Conservation (phyloP, 2,329 filamentous ascomycete genomes). For the Aspergillus latus region DNA sequence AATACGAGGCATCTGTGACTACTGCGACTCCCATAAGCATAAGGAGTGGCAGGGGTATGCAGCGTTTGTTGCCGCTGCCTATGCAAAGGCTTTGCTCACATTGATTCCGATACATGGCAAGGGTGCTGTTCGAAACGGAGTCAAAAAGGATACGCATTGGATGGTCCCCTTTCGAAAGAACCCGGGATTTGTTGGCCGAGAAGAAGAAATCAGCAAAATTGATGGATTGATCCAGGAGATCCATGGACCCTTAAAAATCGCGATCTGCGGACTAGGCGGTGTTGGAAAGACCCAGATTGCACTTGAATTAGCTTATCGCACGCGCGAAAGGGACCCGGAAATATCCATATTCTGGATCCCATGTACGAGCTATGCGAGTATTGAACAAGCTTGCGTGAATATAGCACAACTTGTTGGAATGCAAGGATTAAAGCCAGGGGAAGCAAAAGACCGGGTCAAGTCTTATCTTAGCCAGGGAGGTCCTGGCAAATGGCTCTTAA, state of each 20-base stretch:
- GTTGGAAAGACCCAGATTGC: constrained; percentile 29
- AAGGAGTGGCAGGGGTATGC: no score
- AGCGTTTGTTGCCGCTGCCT: no score
- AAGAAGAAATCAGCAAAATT: not conserved
- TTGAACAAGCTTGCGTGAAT: constrained; percentile 17
- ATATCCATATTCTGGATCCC: constrained; percentile 32
- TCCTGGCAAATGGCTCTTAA: constrained; percentile 22
- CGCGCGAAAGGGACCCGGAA: constrained; percentile 9
- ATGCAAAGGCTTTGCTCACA: no score
- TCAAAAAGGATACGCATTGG: not conserved
- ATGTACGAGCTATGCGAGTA: constrained; percentile 20
- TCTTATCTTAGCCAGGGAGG: constrained; percentile 12
- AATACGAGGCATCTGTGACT: no score
- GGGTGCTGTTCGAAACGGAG: no score
- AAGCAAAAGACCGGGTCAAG: constrained; percentile 9
- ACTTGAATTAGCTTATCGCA: constrained; percentile 25
- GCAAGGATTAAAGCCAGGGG: not conserved
- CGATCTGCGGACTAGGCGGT: constrained; percentile 16
- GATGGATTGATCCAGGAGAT: not conserved
- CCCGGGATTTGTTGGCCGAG: not conserved
- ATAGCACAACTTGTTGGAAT: constrained; percentile 14
- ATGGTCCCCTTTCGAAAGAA: not conserved
- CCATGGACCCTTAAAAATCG: not conserved
- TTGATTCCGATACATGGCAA: no score
- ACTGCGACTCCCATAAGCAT: no score